Evolutionary conservation across 305 asterid genomes (phyloP).

Genomic region (Fraxinus sp.): DNA sequence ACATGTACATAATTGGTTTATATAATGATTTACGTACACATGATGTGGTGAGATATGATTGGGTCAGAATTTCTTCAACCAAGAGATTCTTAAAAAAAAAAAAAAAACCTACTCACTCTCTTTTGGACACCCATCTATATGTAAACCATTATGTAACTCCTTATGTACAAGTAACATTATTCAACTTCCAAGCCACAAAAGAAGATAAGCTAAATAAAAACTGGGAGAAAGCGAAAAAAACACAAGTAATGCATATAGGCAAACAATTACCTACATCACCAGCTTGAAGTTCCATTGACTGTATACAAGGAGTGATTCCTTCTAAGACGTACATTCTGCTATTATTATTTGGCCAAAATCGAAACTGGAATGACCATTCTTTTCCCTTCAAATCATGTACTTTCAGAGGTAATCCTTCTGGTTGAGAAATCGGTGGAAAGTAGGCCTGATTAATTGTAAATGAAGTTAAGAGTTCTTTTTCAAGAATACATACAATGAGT

Average conservation of each 20-base stretch:
- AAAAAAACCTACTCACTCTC: neutral
- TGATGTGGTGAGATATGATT: too few species aligned
- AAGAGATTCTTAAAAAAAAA: too few species aligned
- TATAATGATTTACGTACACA: too few species aligned
- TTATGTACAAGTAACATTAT: neutral
- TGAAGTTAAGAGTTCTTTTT: conserved; percentile 20
- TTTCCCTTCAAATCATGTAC: conserved; percentile 80
- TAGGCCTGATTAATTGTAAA: conserved; percentile 62
- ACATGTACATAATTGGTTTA: neutral
- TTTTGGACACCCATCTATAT: neutral
- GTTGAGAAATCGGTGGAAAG: conserved; percentile 78
- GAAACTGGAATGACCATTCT: conserved; percentile 93
- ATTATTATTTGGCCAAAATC: conserved; percentile 97
- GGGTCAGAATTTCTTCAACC: too few species aligned
- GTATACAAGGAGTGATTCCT: conserved; percentile 98
- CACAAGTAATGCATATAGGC: neutral
- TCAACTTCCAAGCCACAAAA: conserved; percentile 12
- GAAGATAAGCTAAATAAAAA: conserved; percentile 22
- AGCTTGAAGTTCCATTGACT: conserved; percentile 90
- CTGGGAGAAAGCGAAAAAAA: neutral
- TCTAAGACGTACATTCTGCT: conserved; percentile 99
- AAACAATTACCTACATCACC: conserved; percentile 89
- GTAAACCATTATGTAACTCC: too few species aligned
- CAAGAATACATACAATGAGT: conserved; percentile 19
- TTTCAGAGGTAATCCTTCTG: conserved; percentile 85